phyloP scores from a whole-genome alignment of 768 basidiomycete genomes.

The Tulasnella sp. region DNA sequence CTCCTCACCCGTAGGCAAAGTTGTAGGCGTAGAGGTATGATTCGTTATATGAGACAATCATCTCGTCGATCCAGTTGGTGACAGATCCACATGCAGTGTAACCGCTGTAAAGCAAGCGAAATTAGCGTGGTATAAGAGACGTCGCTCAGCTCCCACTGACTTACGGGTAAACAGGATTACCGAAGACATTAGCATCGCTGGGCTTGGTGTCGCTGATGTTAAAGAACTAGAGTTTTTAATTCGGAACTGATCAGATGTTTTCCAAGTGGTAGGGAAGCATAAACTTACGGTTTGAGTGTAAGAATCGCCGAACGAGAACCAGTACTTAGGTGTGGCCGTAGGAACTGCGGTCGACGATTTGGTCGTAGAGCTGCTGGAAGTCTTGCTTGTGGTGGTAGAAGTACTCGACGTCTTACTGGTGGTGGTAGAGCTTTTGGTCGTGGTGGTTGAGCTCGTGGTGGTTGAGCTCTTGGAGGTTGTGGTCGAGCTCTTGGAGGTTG shows the following conservation, averaged over 20 bases:
- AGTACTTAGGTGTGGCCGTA: constrained; percentile 36
- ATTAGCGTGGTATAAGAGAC: background rate
- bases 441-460: constrained; percentile 23
- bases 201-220: constrained; percentile 36
- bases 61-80: constrained; percentile 51
- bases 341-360: constrained; percentile 22
- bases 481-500: constrained; percentile 22
- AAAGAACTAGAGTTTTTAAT: constrained; percentile 31
- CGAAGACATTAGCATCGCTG: constrained; percentile 34
- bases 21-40: constrained; percentile 53
- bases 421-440: constrained; percentile 22
- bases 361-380: constrained; percentile 22
- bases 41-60: constrained; percentile 46
- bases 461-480: constrained; percentile 25
- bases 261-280: background rate
- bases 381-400: constrained; percentile 26
- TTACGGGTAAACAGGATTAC: background rate
- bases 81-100: constrained; percentile 44
- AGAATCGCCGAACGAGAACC: constrained; percentile 45
- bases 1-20: constrained; percentile 46
- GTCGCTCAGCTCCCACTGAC: background rate
- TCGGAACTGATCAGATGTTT: background rate
- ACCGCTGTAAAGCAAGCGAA: constrained; percentile 31
- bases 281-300: constrained; percentile 46
- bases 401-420: constrained; percentile 15